phyloP scores from a whole-genome alignment of 208 protist species.

The Blastocrithidia nonstop region DNA sequence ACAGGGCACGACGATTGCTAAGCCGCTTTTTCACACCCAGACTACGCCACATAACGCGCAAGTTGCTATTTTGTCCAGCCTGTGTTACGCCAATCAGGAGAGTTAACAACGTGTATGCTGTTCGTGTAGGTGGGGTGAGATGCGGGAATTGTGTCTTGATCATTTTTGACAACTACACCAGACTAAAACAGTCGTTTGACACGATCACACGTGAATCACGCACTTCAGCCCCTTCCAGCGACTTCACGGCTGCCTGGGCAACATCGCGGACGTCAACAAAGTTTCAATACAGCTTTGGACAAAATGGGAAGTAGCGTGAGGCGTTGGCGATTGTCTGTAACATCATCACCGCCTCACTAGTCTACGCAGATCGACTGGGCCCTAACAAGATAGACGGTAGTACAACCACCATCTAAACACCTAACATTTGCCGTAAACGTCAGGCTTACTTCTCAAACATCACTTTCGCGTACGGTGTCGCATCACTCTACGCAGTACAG shows the following conservation, averaged over 20 bases:
- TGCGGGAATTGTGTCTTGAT: slow-evolving; percentile 67
- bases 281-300: slow-evolving; percentile 77
- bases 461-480: slow-evolving; percentile 64
- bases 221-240: slow-evolving; percentile 48
- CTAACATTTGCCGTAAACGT: slow-evolving; percentile 75
- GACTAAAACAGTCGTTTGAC: slow-evolving; percentile 51
- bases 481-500: slow-evolving; percentile 39
- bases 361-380: slow-evolving; percentile 65
- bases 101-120: slow-evolving; percentile 65
- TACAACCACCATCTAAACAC: slow-evolving; percentile 77
- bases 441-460: slow-evolving; percentile 82
- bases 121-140: slow-evolving; percentile 58
- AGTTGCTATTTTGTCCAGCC: slow-evolving; percentile 28
- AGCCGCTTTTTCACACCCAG: slow-evolving; percentile 65
- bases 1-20: slow-evolving; percentile 29
- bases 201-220: slow-evolving; percentile 78
- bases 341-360: slow-evolving; percentile 61
- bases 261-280: slow-evolving; percentile 84
- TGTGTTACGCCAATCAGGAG: slow-evolving; percentile 36
- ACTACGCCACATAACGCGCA: slow-evolving; percentile 69
- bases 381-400: slow-evolving; percentile 75
- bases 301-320: slow-evolving; percentile 59
- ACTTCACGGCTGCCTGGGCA: slow-evolving; percentile 68
- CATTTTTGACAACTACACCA: slow-evolving; percentile 45
- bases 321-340: slow-evolving; percentile 55